Evolutionary conservation across 2,329 filamentous ascomycete species (phyloP), one percentile per base, ranked within the genome.

Genomic region (Cercospora janseana): DNA sequence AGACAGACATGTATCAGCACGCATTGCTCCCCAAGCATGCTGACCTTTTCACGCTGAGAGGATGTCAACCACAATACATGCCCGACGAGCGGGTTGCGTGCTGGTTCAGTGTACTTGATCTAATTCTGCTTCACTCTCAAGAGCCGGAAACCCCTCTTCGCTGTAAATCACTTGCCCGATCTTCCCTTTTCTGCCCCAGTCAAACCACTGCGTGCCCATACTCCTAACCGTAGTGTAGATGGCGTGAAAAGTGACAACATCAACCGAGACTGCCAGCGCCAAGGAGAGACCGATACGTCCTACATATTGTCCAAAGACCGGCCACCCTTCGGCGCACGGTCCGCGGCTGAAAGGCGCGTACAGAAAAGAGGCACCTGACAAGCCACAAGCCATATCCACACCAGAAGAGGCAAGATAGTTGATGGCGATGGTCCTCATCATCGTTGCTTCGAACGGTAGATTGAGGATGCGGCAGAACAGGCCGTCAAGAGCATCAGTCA

Each of bases 281-380:
- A 64, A 38, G 4, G 55, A 50, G 8, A 66, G 52, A 6, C 61
- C 60, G 9, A 63, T 38, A 15, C 61, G 59, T 27, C 53, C 55
- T 21, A 46, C 23, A 16, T 59, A 57, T 13, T 46, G 27, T 1
- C 31, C 40, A 12, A 27, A 20, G 7, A 26, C 10, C 21, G n/a
- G 8, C 42, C 52, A 37, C 3, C 49, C 21, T 6, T 31, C 12
- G 8, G 27, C 16, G 6, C 24, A 18, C n/a, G 51, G 52, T n/a
- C 46, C 53, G 34, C 56, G 48, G 10, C 49, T 28, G 15, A 53
- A 45, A 16, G 56, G 52, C 7, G 35, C 6, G 38, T 55, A 54
- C 10, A 56, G 21, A 7, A 34, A n/a, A 8, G 50, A 32, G 23
- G 42, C 29, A n/a, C n/a, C n/a, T 12, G 46, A 29, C 24, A 24